These are phyloP conservation scores for Boletus huronensis DNA, from an alignment of 768 basidiomycete species.

Conservation along the genomic window DNA sequence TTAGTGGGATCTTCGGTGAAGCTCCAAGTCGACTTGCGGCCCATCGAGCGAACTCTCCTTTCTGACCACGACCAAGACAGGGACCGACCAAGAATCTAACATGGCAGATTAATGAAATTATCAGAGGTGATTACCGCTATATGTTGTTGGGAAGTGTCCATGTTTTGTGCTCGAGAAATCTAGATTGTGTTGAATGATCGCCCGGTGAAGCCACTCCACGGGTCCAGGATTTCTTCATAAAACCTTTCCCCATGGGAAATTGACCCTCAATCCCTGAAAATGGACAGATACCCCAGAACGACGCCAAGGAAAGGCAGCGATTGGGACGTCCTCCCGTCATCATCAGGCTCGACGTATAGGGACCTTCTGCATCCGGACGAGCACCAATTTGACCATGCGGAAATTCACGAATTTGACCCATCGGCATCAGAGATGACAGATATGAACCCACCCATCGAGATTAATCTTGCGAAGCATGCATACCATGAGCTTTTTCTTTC, in stretches of 20 bases:
- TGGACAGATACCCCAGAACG: background rate
- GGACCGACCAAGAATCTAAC: background rate
- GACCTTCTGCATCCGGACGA: background rate
- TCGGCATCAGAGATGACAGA: background rate
- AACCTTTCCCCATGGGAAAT: background rate
- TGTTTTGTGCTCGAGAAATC: background rate
- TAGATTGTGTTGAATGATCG: background rate
- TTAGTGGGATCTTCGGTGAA: background rate
- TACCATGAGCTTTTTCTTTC: background rate
- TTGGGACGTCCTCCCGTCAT: background rate
- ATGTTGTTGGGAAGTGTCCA: background rate
- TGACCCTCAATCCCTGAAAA: background rate
- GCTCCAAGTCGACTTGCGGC: background rate
- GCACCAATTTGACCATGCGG: background rate
- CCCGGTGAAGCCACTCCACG: background rate
- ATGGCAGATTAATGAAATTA: background rate
- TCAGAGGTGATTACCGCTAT: background rate
- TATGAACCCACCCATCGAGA: no score
- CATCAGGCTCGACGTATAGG: background rate
- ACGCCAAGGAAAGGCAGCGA: background rate
- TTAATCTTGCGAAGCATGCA: background rate
- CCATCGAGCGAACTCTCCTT: background rate
- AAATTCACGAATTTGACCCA: background rate
- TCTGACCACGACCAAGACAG: background rate
- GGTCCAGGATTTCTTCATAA: background rate